Base-by-base conservation (phyloP, 192 early-diverging fungal species). In the Coemansia biformis region DNA sequence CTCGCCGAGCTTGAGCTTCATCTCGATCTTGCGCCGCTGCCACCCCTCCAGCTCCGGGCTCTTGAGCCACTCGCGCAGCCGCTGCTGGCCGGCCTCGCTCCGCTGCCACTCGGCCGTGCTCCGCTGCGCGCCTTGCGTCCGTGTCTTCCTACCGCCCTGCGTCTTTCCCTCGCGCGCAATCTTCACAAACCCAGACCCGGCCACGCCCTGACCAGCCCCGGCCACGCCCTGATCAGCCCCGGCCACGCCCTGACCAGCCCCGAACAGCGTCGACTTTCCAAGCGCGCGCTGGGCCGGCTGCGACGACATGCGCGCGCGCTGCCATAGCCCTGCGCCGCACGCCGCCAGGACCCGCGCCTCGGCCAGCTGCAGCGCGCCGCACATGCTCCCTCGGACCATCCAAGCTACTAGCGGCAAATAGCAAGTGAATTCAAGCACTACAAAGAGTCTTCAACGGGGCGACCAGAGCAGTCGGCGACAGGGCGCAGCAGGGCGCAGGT, bases 21-120 rank as follows among this genome's bases (percentile, higher is more conserved):
- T 50, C 52, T 73, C 69, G 32, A 73, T 73, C 33, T 73, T 73
- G 46, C 69, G 69, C 40, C 69, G 61, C 44, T 65, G 57, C 69
- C 69, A 73, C 17, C 52, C 62, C 0, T 33, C 62, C 29, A 73
- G 45, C 8, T 52, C 45, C 10, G 26, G 5, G 22, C 64, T 61
- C 26, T 61, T 60, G 11, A 65, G 46, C 37, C 43, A 24, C 17
- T 49, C 56, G 11, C 40, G 43, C 45, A 61, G 43, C 12, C 32
- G 43, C 22, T 41, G 35, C 41, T 43, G 53, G 11, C 45, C 46
- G 13, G 41, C 42, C 2, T 31, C 31, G 45, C 48, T 59, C 18
- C 46, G 51, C 8, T 45, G 48, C 57, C 57, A 60, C 38, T 64
- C 54, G 10, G 23, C 21, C 41, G 53, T 55, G 6, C 38, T 47